A percentile compares a stretch with the other conserved stretches of the same genome.
These are phyloP conservation scores for Crithidia expoeki DNA, from an alignment of 208 protist genomes.

Conservation along the genomic window DNA sequence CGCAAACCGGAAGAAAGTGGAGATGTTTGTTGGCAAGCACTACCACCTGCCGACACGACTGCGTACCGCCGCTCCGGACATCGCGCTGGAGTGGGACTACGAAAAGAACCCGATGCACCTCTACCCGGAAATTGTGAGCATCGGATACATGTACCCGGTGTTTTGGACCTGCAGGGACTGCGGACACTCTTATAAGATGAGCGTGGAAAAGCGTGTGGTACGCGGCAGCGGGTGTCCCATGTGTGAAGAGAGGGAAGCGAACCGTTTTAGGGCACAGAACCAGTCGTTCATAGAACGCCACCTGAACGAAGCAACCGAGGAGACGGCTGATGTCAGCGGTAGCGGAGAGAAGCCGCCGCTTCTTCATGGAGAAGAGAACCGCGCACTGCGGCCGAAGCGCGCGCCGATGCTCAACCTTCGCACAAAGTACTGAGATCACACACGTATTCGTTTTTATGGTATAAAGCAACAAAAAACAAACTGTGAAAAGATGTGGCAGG, in stretches of 20 bases:
- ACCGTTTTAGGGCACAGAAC: conserved; percentile 5
- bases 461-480: too few species aligned
- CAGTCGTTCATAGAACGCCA: background rate
- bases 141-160: conserved; percentile 75
- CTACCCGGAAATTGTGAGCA: conserved; percentile 86
- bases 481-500: too few species aligned
- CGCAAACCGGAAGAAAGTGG: conserved; percentile 81
- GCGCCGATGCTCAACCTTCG: conserved; percentile 79
- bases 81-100: conserved; percentile 89
- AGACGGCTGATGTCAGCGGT: background rate
- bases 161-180: conserved; percentile 81
- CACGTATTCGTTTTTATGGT: background rate
- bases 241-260: conserved; percentile 37
- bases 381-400: conserved; percentile 71
- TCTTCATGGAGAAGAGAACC: conserved; percentile 69
- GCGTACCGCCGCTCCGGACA: conserved; percentile 81
- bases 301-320: background rate
- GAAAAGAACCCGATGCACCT: conserved; percentile 81
- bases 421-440: conserved; percentile 73
- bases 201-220: conserved; percentile 90
- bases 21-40: conserved; percentile 85
- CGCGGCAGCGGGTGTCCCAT: conserved; percentile 74
- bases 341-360: background rate
- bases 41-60: conserved; percentile 88
- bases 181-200: conserved; percentile 68